These are phyloP conservation scores for Pythium sukuiense DNA, from an alignment of 352 stramenopile genomes.

Conservation along the genomic window DNA sequence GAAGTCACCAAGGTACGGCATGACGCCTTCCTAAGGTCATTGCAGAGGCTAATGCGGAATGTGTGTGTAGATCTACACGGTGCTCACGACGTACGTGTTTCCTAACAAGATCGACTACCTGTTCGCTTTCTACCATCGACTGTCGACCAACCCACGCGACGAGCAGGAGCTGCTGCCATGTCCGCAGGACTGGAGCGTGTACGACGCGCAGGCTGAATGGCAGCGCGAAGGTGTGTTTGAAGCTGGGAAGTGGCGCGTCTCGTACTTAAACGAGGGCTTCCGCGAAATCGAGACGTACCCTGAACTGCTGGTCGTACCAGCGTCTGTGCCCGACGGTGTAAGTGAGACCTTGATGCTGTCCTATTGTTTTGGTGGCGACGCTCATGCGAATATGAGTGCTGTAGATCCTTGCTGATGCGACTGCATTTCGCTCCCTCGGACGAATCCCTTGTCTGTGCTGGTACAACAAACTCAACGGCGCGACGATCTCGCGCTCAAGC, in stretches of 20 bases:
- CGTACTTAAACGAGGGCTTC: conserved; percentile 71
- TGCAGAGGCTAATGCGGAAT: background rate
- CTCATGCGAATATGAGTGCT: background rate
- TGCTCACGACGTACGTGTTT: conserved; percentile 83
- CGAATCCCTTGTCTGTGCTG: conserved; percentile 75
- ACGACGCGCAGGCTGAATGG: conserved; percentile 66
- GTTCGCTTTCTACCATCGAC: conserved; percentile 82
- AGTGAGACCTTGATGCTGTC: background rate
- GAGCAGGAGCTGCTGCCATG: conserved; percentile 57
- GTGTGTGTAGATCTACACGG: conserved; percentile 60
- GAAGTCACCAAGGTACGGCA: conserved; percentile 59
- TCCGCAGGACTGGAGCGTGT: conserved; percentile 67
- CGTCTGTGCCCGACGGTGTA: conserved; percentile 86
- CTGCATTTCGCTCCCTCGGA: conserved; percentile 67
- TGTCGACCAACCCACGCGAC: conserved; percentile 45
- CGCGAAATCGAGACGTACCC: conserved; percentile 92
- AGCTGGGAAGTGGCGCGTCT: conserved; percentile 64
- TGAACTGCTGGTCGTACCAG: conserved; percentile 91
- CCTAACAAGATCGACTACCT: conserved; percentile 82
- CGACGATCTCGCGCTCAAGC: conserved; percentile 70
- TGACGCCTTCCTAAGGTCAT: too few relatives aligned
- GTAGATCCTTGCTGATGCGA: conserved; percentile 73
- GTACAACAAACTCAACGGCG: conserved; percentile 68
- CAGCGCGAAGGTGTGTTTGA: conserved; percentile 71
- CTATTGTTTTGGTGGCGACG: background rate